A percentile compares a stretch with the other conserved stretches of the same genome.
phyloP scores from a whole-genome alignment of 208 protist species.

The Kentomonas sorsogonicus region DNA sequence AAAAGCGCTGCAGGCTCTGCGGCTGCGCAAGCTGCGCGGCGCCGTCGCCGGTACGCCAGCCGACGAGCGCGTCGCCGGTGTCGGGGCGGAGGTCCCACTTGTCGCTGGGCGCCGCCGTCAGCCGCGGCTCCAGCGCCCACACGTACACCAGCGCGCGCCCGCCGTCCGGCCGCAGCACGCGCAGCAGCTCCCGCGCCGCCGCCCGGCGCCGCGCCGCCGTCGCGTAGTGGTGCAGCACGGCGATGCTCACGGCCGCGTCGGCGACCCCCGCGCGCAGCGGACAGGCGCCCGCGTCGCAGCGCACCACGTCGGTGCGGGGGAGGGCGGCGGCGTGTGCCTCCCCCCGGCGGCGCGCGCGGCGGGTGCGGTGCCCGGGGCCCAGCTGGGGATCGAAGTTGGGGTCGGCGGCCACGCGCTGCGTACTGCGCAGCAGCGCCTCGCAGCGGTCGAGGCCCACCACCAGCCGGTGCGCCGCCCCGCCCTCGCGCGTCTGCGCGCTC shows the following conservation, averaged over 20 bases:
- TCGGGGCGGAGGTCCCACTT: slow-evolving; percentile 28
- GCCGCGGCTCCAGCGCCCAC: slow-evolving; percentile 69
- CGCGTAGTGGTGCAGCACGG: slow-evolving; percentile 87
- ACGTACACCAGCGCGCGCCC: slow-evolving; percentile 76
- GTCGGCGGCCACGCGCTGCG: slow-evolving; percentile 37
- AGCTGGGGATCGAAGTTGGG: slow-evolving; percentile 24
- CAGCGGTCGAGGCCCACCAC: slow-evolving; percentile 66
- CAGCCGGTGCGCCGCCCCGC: slow-evolving; percentile 29
- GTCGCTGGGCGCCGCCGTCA: not conserved
- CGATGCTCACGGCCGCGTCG: slow-evolving; percentile 84
- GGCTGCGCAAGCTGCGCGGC: too few species aligned
- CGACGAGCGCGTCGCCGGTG: slow-evolving; percentile 57
- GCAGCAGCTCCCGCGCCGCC: slow-evolving; percentile 62
- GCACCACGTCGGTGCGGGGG: slow-evolving; percentile 51
- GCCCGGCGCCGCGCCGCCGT: slow-evolving; percentile 39
- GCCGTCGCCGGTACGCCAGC: slow-evolving; percentile 66
- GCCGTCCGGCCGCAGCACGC: slow-evolving; percentile 56
- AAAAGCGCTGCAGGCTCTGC: slow-evolving; percentile 67
- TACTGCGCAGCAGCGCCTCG: slow-evolving; percentile 47
- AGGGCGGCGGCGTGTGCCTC: slow-evolving; percentile 10
- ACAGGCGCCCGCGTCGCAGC: slow-evolving; percentile 49
- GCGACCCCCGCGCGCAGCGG: slow-evolving; percentile 61
- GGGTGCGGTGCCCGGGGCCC: slow-evolving; percentile 9
- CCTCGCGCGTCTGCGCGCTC: slow-evolving; percentile 11
- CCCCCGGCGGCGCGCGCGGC: not conserved